Evolutionary conservation across 2,329 filamentous ascomycete genomes (phyloP), one percentile per base, ranked within the genome.

Genomic region (Pseudogymnoascus sp.): DNA sequence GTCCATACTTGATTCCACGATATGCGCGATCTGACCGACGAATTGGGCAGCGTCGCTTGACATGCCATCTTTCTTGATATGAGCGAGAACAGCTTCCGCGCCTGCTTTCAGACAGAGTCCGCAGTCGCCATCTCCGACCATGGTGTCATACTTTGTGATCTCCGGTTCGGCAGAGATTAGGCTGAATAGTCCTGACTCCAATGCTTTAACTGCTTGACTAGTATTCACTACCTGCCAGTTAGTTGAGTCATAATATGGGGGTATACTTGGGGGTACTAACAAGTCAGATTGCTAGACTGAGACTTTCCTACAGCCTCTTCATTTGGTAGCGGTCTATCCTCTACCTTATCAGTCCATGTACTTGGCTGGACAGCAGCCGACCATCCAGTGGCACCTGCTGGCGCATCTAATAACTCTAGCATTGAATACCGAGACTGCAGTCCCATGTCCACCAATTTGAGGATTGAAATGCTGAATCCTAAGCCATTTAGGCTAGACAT

Each of bases 401-500:
- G 0, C 59, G 31, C 3, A 64, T 65, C 14, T 53, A 67, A 6
- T 60, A 68, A 59, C 67, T 65, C 22, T 41, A 19, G 66, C 66
- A 53, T 69, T 12, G 33, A 35, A 35, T 12, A 12, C 12, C 12
- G 33, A 35, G 33, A 35, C 33, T 35, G 10, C 11, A 14, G 33
- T 12, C 33, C 33, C 68, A 7, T 64, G 63, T 1, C 75, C 75
- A 63, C 82, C 72, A 67, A 61, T 60, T 83, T 83, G n/a, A 80
- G 78, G 0, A 84, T 71, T 0, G 81, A 82, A 28, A 84, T 78
- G 16, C 77, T 80, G 75, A 82, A 83, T 3, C 81, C 81, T 4
- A 81, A 80, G 1, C 76, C 81, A 65, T 84, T 82, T 5, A 83
- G 73, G 0, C 77, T 80, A 0, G 79, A 82, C 64, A 82, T 79